Conservation (phyloP, 192 early-diverging fungal species). For the Endogone sp. region DNA sequence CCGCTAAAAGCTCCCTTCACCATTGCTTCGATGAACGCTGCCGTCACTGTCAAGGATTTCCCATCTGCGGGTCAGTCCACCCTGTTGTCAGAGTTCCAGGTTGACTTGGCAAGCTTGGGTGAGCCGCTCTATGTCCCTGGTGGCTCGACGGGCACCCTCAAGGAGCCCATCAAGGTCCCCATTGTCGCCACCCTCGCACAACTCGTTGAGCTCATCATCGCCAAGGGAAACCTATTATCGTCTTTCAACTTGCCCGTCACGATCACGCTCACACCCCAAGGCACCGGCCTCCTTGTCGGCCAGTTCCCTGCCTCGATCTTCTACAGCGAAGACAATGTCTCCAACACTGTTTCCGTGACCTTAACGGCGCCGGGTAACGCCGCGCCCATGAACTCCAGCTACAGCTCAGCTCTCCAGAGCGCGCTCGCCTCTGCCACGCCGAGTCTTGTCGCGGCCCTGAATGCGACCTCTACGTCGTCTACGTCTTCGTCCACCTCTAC, state of each 20-base stretch:
- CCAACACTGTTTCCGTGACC: background rate
- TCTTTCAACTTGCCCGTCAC: background rate
- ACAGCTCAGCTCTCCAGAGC: background rate
- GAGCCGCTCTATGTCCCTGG: background rate
- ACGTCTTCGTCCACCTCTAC: background rate
- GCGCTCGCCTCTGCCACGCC: background rate
- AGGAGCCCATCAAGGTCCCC: background rate
- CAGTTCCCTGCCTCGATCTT: background rate
- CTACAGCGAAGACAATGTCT: background rate
- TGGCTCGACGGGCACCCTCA: background rate
- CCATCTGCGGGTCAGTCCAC: background rate
- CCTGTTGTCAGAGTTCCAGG: background rate
- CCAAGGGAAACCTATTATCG: background rate
- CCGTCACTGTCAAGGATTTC: background rate
- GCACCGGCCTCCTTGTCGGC: background rate
- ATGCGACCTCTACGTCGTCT: conserved; percentile 1
- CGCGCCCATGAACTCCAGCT: background rate
- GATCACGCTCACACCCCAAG: background rate
- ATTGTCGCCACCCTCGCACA: background rate
- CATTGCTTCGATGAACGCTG: conserved; percentile 1
- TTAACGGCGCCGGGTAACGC: background rate
- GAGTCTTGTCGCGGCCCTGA: background rate
- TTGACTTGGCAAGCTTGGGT: background rate
- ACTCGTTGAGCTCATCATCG: background rate
- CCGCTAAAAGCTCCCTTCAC: conserved; percentile 16